phyloP scores from a whole-genome alignment of 73 alveolate genomes.

The Symbiodinium natans region DNA sequence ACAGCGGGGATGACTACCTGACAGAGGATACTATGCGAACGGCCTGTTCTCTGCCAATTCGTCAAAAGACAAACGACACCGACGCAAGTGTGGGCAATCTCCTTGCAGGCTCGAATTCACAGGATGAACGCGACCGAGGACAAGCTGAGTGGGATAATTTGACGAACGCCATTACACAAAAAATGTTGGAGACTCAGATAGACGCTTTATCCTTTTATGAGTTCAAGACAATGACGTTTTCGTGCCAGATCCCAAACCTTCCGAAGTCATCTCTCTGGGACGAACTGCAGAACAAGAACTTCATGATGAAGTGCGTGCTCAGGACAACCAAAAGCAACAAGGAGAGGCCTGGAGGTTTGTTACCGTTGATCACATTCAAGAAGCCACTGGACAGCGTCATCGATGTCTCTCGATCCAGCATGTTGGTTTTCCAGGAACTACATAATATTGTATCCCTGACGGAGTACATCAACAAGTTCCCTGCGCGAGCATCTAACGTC shows the following conservation, averaged over 20 bases:
- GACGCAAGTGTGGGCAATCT: background rate
- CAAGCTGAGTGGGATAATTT: background rate
- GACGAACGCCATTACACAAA: background rate
- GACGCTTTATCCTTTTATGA: background rate
- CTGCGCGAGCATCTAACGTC: no score
- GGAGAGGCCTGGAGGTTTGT: no score
- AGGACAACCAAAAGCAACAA: no score
- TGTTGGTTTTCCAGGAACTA: no score
- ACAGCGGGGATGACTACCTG: background rate
- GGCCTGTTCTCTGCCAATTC: background rate
- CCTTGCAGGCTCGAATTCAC: background rate
- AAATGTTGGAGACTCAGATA: background rate
- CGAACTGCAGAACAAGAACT: background rate
- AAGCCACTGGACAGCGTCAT: no score
- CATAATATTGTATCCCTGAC: no score
- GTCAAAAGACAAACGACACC: background rate
- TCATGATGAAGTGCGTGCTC: background rate
- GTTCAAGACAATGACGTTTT: background rate
- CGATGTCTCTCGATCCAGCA: no score
- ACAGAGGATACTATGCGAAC: slow-evolving; percentile 9
- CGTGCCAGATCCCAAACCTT: background rate
- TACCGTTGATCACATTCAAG: no score
- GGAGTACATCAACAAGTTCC: no score
- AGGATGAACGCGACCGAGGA: background rate
- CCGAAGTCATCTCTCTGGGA: background rate